Base-by-base conservation (phyloP, 306 rosid species). In the Vachellia collinsii region DNA sequence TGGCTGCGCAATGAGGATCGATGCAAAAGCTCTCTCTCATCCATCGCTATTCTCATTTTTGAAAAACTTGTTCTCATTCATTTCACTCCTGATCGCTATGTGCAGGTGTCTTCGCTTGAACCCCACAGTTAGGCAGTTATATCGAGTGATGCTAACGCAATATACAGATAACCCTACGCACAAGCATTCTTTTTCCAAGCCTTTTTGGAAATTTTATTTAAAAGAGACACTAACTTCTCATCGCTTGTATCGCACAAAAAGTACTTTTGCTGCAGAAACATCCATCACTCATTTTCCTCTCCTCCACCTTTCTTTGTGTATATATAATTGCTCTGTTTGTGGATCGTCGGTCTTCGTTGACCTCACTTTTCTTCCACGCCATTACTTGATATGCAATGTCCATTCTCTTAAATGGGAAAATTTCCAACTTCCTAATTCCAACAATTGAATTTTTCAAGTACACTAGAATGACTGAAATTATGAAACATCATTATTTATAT, bases 91-190 rank as follows among this genome's bases (percentile, higher is more conserved):
- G 34, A 29, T 29, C 1, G 23, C 17, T 54, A 56, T 22, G 83
- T 79, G 80, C 80, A 75, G 80, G 39, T 75, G 77, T 75, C 11
- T 10, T 43, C 70, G 70, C 78, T 50, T 59, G 78, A 47, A 79
- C 42, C 65, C 67, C 73, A 72, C 20, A 65, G 86, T 78, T 83
- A 78, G 79, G 86, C 82, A 77, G 78, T 77, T 71, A 83, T 54
- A 17, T 54, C 23, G 39, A 79, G 77, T 83, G 77, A 51, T 9
- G 77, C 61, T 50, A 10, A 72, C 34, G 77, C 77, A 71, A 83
- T 79, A 79, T 47, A 37, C 56, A 65, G 71, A 78, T 71, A 72
- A 77, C 64, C 58, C 58, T 50, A 36, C 39, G n/a, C 12, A 62
- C 61, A 34, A 64, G 70, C 65, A 74, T 43, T 42, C 75, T n/a